Evolutionary conservation across 2,329 filamentous ascomycete genomes (phyloP).

Genomic region (Metarhizium robertsii): DNA sequence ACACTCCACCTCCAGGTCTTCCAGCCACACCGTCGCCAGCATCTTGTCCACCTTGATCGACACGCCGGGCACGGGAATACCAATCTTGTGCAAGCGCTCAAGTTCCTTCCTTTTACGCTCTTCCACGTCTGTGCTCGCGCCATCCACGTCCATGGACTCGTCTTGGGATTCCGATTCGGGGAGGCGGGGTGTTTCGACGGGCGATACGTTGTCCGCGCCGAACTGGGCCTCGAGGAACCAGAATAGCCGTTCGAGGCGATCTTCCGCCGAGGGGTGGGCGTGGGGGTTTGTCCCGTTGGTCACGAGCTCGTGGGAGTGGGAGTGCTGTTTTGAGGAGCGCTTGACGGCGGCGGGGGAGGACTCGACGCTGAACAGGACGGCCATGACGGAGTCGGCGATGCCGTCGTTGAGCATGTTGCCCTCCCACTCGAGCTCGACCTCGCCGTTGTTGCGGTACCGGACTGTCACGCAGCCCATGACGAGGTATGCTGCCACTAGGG

Average conservation of each 20-base stretch:
- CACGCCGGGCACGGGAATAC: constrained; percentile 85
- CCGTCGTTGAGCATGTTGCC: constrained; percentile 96
- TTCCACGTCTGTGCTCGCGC: constrained; percentile 36
- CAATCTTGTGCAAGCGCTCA: constrained; percentile 68
- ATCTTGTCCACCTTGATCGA: constrained; percentile 83
- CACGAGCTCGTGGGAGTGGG: constrained; percentile 29
- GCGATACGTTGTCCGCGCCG: constrained; percentile 69
- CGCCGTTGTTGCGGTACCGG: constrained; percentile 65
- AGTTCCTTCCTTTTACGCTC: constrained; percentile 60
- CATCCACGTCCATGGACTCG: constrained; percentile 15
- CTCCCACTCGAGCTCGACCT: constrained; percentile 92
- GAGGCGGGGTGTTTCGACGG: constrained; percentile 52
- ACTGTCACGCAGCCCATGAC: constrained; percentile 90
- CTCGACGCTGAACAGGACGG: constrained; percentile 84
- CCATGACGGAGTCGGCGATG: constrained; percentile 95
- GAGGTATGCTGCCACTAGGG: constrained; percentile 47
- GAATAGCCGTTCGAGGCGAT: constrained; percentile 76
- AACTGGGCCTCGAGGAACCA: constrained; percentile 98
- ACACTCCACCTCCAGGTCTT: constrained; percentile 85
- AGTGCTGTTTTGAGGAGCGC: constrained; percentile 34
- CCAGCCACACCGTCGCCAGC: constrained; percentile 82
- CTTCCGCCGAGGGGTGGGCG: constrained; percentile 58
- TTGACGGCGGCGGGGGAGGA: constrained; percentile 92
- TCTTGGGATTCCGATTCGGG: background rate
- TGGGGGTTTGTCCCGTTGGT: constrained; percentile 54